Evolutionary conservation across 176 grass and related monocot genomes (phyloP).

Genomic region (Triticum urartu): DNA sequence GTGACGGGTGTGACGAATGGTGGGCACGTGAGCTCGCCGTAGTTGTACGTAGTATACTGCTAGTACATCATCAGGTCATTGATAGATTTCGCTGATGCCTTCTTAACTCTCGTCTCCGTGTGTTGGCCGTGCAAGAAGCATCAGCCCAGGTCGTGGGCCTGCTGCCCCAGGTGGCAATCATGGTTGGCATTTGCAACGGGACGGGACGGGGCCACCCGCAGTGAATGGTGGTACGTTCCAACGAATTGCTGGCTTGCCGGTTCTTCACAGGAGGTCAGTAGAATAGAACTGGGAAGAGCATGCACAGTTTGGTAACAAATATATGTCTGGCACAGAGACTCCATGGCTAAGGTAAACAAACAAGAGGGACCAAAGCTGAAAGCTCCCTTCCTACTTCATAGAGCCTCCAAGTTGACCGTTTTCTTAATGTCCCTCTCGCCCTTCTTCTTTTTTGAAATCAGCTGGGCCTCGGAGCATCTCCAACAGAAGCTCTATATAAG

Average conservation of each 20-base stretch:
- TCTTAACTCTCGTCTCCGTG: not conserved
- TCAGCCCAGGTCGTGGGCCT: not conserved
- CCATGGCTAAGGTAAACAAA: not conserved
- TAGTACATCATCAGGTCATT: not conserved
- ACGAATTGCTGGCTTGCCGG: not conserved
- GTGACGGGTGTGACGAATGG: slow-evolving; percentile 13
- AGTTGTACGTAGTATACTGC: not conserved
- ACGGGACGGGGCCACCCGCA: not conserved
- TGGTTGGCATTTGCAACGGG: not conserved
- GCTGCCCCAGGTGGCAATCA: not conserved
- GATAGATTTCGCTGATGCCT: not conserved
- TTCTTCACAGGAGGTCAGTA: not conserved
- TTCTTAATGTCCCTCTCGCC: not conserved
- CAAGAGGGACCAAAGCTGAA: not conserved
- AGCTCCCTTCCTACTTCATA: not conserved
- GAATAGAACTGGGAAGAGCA: not conserved
- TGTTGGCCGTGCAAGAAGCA: not conserved
- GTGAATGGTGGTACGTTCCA: not conserved
- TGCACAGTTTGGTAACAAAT: not conserved
- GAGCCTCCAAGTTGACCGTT: not conserved
- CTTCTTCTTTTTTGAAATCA: not conserved
- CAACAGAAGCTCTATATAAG: too few species aligned
- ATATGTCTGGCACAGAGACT: not conserved
- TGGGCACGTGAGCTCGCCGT: not conserved
- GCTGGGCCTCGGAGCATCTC: not conserved